Base-by-base conservation (phyloP, 202 grass and related monocot species). In the Brachypodium distachyon region DNA sequence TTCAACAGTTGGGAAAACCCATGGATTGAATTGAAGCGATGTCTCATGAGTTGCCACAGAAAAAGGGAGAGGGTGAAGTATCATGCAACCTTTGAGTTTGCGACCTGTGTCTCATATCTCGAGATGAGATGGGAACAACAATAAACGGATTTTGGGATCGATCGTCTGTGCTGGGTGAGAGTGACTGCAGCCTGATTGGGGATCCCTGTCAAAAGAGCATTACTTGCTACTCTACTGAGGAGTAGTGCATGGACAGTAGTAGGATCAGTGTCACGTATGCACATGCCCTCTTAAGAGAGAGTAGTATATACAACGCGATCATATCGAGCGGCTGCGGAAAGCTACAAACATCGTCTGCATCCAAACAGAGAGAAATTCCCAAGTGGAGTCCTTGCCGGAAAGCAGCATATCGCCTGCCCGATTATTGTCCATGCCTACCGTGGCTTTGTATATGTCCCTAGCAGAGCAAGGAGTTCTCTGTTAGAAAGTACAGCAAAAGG, bases 291-390 rank as follows among this genome's bases (percentile, higher is more conserved):
- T n/a, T 37, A n/a, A n/a, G n/a, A n/a, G n/a, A n/a, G 51, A 54
- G 7, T 16, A 21, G 52, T 44, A 50, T 50, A 72, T 12, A n/a
- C 22, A 3, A 19, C 28, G 29, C 41, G 26, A n/a, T n/a, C n/a
- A n/a, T n/a, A 23, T 25, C 29, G 18, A 6, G 51, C 49, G 51
- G 71, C 60, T 49, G 33, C 70, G 59, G 68, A 67, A 29, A 74
- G 76, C 60, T 28, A 23, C 83, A 17, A 74, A 50, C 72, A 16
- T 83, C 51, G 46, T 11, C 10, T n/a, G n/a, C n/a, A n/a, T n/a
- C n/a, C n/a, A n/a, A 49, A 23, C 13, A 55, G 9, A 13, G 48
- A 28, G 5, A n/a, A 2, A 4, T 60, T 64, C 32, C 31, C 56
- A 25, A 31, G 71, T 56, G 70, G 32, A 0, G 1, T 73, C 70